Evolutionary conservation across 2,329 filamentous ascomycete species (phyloP), one percentile per base, ranked within the genome.

Genomic region (Chaetomium olivaceum): DNA sequence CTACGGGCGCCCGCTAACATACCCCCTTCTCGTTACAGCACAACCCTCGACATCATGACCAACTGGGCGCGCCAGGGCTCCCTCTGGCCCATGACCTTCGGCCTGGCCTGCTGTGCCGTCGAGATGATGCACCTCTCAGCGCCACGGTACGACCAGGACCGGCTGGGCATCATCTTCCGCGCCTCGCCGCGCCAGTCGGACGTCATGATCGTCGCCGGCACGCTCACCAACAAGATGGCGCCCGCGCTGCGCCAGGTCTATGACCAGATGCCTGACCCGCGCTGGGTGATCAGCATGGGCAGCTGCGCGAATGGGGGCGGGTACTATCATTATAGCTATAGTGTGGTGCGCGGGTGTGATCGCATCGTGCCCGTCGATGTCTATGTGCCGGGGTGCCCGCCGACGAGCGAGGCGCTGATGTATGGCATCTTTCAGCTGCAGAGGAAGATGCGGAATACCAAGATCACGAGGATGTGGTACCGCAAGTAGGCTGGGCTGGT

Each of bases 211-310:
- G 92, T 96, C 23, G 92, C 93, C 27, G 93, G 93, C 67, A 97
- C 93, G 33, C 86, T 97, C 68, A 96, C 92, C 72, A 97, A 97
- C 84, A 97, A 97, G 84, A 97, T 97, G 93, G 92, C 92, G 0
- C 92, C 93, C 2, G 93, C 93, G 46, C 82, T 97, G 75, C 86
- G 93, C 78, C 91, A 95, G 80, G 90, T 96, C 68, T 97, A 97
- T 81, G 93, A 97, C 79, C 93, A 96, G 83, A 96, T 96, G 92
- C 92, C 92, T 43, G 92, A 96, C 39, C 92, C 92, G 27, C 85
- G 90, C 75, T 96, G 92, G 92, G 92, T 94, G 46, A 70, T 71
- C 59, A 64, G 58, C 64, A 71, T 71, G 67, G 67, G 67, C 31
- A 48, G 29, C 31, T 68, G 67, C 66, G 61, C 63, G 21, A 72